phyloP scores from a whole-genome alignment of 805 yeast species.

The Candida sakaeoensis region DNA sequence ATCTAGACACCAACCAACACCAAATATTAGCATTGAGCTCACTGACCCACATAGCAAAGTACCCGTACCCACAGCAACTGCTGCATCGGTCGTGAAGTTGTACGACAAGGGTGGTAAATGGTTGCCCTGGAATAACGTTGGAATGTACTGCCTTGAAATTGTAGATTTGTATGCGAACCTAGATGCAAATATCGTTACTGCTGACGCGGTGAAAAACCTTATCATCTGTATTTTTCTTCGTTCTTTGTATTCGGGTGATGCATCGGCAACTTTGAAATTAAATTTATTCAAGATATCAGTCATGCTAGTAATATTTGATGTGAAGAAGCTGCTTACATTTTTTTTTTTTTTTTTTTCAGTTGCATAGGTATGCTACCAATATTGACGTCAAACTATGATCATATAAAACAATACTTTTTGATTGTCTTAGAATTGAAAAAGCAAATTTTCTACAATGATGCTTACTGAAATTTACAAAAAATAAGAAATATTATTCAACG shows the following conservation, averaged over 20 bases:
- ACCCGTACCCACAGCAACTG: constrained; percentile 80
- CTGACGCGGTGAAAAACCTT: constrained; percentile 67
- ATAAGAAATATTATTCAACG: no score
- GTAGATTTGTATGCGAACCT: constrained; percentile 75
- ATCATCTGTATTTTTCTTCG: constrained; percentile 72
- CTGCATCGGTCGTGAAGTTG: constrained; percentile 77
- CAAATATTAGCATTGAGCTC: constrained; percentile 67
- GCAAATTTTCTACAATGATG: no score
- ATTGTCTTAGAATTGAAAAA: no score
- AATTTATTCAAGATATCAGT: constrained; percentile 5
- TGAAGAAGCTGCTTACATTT: no score
- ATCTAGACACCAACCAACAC: constrained; percentile 77
- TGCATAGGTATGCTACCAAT: background rate
- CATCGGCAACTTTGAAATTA: constrained; percentile 29
- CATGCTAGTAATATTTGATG: constrained; percentile 1
- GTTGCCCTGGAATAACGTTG: constrained; percentile 77
- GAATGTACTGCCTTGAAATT: constrained; percentile 66
- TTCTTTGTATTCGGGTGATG: constrained; percentile 48
- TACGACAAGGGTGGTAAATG: constrained; percentile 77
- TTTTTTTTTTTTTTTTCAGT: background rate
- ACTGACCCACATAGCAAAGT: constrained; percentile 70
- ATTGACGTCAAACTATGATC: no score
- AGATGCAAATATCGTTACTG: constrained; percentile 66
- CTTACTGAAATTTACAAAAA: no score
- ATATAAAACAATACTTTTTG: no score